phyloP scores from a whole-genome alignment of 2,329 filamentous ascomycete species.

The Apiospora marii region DNA sequence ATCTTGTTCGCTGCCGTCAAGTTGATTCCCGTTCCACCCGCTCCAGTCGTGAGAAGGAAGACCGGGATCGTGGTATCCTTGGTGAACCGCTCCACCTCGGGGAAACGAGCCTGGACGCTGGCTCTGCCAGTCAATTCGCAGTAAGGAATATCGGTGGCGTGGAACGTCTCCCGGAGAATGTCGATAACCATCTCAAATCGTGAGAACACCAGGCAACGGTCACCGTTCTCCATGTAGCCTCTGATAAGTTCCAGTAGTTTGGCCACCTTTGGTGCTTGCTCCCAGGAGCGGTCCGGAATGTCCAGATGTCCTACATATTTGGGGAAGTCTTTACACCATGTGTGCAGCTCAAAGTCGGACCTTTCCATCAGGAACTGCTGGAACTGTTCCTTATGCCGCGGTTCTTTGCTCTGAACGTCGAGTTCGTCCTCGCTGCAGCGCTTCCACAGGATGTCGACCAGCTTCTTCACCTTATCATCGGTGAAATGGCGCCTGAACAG shows the following conservation, averaged over 20 bases:
- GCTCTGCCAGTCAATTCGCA: conserved; percentile 89
- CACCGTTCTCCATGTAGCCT: conserved; percentile 78
- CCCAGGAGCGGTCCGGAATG: conserved; percentile 59
- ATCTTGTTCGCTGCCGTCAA: conserved; percentile 96
- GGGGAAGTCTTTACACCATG: conserved; percentile 68
- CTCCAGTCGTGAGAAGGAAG: conserved; percentile 91
- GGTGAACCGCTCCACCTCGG: conserved; percentile 88
- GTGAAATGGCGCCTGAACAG: conserved; percentile 85
- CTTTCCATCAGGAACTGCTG: conserved; percentile 63
- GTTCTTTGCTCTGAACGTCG: conserved; percentile 46
- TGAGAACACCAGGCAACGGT: conserved; percentile 89
- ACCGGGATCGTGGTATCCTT: conserved; percentile 79
- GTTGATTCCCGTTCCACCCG: conserved; percentile 97
- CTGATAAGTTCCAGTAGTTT: conserved; percentile 79
- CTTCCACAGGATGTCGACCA: conserved; percentile 78
- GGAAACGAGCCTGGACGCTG: conserved; percentile 82
- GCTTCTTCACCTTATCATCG: conserved; percentile 76
- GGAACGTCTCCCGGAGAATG: conserved; percentile 84
- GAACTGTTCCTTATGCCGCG: conserved; percentile 60
- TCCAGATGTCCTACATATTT: conserved; percentile 62
- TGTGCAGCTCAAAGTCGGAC: conserved; percentile 71
- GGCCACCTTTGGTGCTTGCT: conserved; percentile 82
- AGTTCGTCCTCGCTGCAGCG: conserved; percentile 66
- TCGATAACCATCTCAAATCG: conserved; percentile 93
- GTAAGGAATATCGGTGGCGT: conserved; percentile 75